Evolutionary conservation across 2,329 filamentous ascomycete species (phyloP), one percentile per base, ranked within the genome.

Genomic region (Beauveria sp.): DNA sequence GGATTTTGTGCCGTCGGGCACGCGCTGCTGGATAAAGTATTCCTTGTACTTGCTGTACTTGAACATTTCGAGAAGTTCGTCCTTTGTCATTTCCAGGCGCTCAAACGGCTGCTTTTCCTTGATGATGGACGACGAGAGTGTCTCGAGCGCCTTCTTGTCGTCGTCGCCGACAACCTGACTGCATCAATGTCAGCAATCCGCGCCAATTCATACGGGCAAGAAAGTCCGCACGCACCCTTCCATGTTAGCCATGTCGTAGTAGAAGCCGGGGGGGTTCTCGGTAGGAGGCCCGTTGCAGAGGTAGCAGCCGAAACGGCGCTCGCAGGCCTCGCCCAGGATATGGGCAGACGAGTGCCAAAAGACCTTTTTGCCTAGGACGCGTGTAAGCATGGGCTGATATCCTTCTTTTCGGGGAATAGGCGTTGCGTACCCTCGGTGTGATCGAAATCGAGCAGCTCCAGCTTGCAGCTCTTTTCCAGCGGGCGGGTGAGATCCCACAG

Each of bases 331-430:
- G 67, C 95, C 95, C n/a, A 99, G 85, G 66, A 96, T 88, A 74
- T 99, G 95, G 50, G 95, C 95, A 69, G 89, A 93, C 22, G 91
- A 96, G 76, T 98, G 95, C 93, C 93, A 99, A 79, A 97, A 99
- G 61, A 98, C 93, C 74, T 91, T 91, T 91, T 95, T 93, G 70
- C 91, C 93, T 77, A 59, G 24, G 16, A 26, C 4, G 34, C 22
- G 40, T 34, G 40, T 51, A 16, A 57, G 43, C 12, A 38, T 14
- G n/a, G 9, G 26, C 26, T 45, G 12, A 12, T 18, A 45, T 14
- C 7, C 8, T 20, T 14, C 8, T 12, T 12, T 12, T 14, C 14
- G 5, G 16, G 24, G 9, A 3, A 10, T 8, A 12, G 1, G 30
- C 12, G 28, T 58, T 28, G 58, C 26, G 12, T 67, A 73, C 72